phyloP scores from a whole-genome alignment of 208 protist species.

The Vickermania spadyakhi region DNA sequence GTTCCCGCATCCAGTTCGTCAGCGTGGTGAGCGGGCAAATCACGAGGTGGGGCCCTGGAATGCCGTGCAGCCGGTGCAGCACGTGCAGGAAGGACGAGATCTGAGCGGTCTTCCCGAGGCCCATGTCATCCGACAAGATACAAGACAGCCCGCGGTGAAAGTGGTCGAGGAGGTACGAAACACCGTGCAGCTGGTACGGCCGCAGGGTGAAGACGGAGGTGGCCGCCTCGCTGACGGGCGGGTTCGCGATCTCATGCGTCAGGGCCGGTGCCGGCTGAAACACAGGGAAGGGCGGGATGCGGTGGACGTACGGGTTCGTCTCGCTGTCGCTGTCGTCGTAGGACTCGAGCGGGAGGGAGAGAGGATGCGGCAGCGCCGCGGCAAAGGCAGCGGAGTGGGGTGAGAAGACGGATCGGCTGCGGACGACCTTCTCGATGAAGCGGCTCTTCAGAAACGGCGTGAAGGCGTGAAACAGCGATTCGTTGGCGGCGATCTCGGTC shows the following conservation, averaged over 20 bases:
- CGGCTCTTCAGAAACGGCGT: slow-evolving; percentile 70
- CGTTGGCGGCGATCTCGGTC: slow-evolving; percentile 40
- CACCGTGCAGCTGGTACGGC: slow-evolving; percentile 94
- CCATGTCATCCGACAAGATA: slow-evolving; percentile 97
- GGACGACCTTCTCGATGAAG: slow-evolving; percentile 25
- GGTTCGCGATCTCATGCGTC: not conserved
- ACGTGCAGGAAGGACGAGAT: slow-evolving; percentile 85
- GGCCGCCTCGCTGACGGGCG: not conserved
- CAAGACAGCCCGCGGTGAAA: slow-evolving; percentile 83
- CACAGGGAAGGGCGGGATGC: not conserved
- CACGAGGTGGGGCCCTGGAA: slow-evolving; percentile 93
- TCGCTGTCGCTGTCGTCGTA: not conserved
- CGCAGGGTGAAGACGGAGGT: slow-evolving; percentile 27
- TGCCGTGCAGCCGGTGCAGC: slow-evolving; percentile 46
- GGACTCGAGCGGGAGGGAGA: not conserved
- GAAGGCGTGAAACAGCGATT: slow-evolving; percentile 32
- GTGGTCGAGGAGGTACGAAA: slow-evolving; percentile 90
- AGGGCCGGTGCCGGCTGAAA: slow-evolving; percentile 5
- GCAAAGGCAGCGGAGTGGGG: not conserved
- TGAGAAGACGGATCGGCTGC: not conserved
- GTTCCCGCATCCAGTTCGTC: slow-evolving; percentile 89
- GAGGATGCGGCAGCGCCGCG: not conserved
- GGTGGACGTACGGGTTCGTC: not conserved
- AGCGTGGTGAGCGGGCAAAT: slow-evolving; percentile 94
- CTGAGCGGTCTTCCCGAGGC: slow-evolving; percentile 97